A percentile compares a stretch with the other conserved stretches of the same genome.
phyloP scores from a whole-genome alignment of 2,329 filamentous ascomycete species.

The Boeremia lycopersici region DNA sequence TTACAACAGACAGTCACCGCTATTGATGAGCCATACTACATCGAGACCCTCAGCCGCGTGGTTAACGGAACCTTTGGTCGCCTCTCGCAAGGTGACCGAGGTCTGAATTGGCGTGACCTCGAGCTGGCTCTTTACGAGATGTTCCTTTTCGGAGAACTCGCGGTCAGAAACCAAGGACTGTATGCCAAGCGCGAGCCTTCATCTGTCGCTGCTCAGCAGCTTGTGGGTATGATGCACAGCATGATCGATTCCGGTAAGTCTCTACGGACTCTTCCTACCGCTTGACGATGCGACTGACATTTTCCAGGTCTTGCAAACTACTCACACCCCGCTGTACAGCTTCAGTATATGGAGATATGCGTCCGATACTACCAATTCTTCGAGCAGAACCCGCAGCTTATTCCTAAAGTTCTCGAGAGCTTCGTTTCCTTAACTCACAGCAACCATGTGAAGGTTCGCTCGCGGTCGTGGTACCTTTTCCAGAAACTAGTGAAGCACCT shows the following conservation, averaged over 20 bases:
- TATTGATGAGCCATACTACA: constrained; percentile 85
- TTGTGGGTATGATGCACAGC: constrained; percentile 91
- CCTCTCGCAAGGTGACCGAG: constrained; percentile 71
- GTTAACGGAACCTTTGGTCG: constrained; percentile 86
- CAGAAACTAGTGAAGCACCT: constrained; percentile 90
- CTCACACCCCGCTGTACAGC: constrained; percentile 85
- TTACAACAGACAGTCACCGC: constrained; percentile 91
- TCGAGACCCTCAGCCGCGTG: constrained; percentile 84
- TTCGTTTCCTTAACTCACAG: constrained; percentile 93
- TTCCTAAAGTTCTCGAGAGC: constrained; percentile 85
- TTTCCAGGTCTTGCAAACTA: constrained; percentile 77
- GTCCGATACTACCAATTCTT: constrained; percentile 94
- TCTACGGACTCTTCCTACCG: not conserved
- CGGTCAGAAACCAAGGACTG: constrained; percentile 85
- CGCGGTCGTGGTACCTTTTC: constrained; percentile 96
- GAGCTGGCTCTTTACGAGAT: constrained; percentile 95
- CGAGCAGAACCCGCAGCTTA: constrained; percentile 79
- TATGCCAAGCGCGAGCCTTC: constrained; percentile 84
- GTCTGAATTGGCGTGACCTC: constrained; percentile 91
- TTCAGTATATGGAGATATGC: constrained; percentile 99
- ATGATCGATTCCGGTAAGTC: constrained; percentile 87
- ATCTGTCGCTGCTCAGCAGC: constrained; percentile 75
- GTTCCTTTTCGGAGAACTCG: constrained; percentile 92
- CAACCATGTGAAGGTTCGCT: constrained; percentile 82
- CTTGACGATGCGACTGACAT: constrained; percentile 15